These are phyloP conservation scores for Ascoidea rubescens DNA, from an alignment of 805 yeast genomes.

Conservation along the genomic window DNA sequence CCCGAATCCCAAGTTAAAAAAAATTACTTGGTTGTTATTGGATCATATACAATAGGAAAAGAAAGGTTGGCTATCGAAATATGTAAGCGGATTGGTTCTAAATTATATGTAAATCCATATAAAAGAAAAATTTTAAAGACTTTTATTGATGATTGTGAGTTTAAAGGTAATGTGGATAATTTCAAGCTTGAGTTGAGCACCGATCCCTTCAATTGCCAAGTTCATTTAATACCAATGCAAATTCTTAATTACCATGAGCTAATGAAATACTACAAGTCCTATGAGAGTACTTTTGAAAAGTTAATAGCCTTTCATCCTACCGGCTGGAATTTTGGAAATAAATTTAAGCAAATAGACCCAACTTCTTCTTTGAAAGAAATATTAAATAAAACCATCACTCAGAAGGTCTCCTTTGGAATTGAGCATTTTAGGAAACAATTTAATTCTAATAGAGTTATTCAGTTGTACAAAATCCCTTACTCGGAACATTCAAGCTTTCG, in stretches of 20 bases:
- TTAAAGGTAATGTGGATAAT: no score
- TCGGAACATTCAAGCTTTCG: conserved; percentile 88
- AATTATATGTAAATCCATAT: conserved; percentile 36
- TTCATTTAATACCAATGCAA: conserved; percentile 65
- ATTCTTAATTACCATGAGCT: conserved; percentile 15
- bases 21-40: conserved; percentile 50
- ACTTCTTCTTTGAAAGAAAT: conserved; percentile 3
- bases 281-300: conserved; percentile 33
- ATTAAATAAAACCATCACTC: conserved; percentile 6
- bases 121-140: conserved; percentile 32
- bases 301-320: conserved; percentile 76
- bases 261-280: conserved; percentile 33
- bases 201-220: conserved; percentile 32
- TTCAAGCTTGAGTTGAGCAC: conserved; percentile 22
- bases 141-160: conserved; percentile 28
- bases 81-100: conserved; percentile 36
- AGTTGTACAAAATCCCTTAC: conserved; percentile 63
- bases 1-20: conserved; percentile 9
- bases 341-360: not conserved
- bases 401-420: conserved; percentile 7
- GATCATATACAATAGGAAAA: conserved; percentile 88
- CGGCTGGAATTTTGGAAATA: conserved; percentile 63
- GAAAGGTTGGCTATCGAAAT: conserved; percentile 67
- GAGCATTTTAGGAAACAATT: conserved; percentile 19
- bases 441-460: conserved; percentile 20